Base-by-base conservation (phyloP, 371 early-diverging fungal species). In the Mortierella sp. region DNA sequence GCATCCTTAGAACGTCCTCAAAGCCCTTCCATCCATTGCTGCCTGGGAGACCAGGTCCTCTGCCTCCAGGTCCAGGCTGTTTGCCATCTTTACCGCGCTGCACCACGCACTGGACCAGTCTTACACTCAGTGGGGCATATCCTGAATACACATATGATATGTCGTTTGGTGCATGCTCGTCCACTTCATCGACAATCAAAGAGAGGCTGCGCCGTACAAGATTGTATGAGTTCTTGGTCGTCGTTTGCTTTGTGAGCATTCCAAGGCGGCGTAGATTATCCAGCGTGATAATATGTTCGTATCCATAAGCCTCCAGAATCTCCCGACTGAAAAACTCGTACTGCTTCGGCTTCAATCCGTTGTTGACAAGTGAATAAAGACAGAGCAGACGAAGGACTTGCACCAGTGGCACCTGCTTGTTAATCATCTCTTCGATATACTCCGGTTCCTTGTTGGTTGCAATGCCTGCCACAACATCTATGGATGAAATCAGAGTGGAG, bases 101-200 rank as follows among this genome's bases (percentile, higher is more conserved):
- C 24, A 72, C 67, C 17, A 94, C 92, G 54, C 88, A 88, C 71
- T 98, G 95, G n/a, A 97, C 85, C 31, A 97, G 80, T 44, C 98
- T 90, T 8, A 95, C 88, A 28, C 90, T 89, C 28, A 96, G 57
- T 3, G 98, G 98, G 2, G 96, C 98, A 76, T 94, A 97, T 3
- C 98, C 98, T 0, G 94, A 93, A 67, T 95, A 96, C 17, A 96
- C 96, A 65, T 95, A 97, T 0, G 95, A 88, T 0, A 95, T 87
- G 79, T 97, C 98, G 44, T 90, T 89, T 0, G 96, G 95, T 41
- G 90, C 85, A 34, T 88, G 86, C 61, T 95, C 95, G 60, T 94
- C 89, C 19, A 93, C 94, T 44, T 97, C 92, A 60, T 94, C 94
- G 22, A 94, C 93, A 60, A 94, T 88, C 60, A 97, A 79, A 14